Percentiles rank a stretch among this genome's conserved stretches.
These are phyloP conservation scores for Globisporangium spinosum DNA, from an alignment of 352 stramenopile genomes.

Conservation along the genomic window DNA sequence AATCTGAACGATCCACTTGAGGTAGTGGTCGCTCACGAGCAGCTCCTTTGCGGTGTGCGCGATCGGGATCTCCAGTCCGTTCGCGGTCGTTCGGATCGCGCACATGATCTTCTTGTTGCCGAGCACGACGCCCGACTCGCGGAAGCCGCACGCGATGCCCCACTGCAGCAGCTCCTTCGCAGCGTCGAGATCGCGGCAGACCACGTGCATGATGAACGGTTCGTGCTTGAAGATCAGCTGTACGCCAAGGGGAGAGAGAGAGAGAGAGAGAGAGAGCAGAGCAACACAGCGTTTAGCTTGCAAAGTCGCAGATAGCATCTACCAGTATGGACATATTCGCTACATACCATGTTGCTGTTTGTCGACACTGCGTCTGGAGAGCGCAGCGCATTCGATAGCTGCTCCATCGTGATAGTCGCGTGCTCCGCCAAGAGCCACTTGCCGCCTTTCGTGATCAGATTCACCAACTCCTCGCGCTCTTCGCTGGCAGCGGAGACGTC, in stretches of 20 bases:
- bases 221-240: conserved; percentile 89
- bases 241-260: background rate
- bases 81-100: conserved; percentile 86
- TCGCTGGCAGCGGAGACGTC: conserved; percentile 8
- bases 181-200: conserved; percentile 72
- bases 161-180: conserved; percentile 83
- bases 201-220: conserved; percentile 91
- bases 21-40: conserved; percentile 62
- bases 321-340: background rate
- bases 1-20: conserved; percentile 71
- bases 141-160: conserved; percentile 77
- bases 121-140: conserved; percentile 87
- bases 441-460: conserved; percentile 87
- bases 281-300: background rate
- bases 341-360: conserved; percentile 64
- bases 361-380: conserved; percentile 27
- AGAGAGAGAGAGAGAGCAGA: background rate
- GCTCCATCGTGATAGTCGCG: conserved; percentile 55
- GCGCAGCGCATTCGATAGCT: conserved; percentile 52
- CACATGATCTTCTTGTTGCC: conserved; percentile 89
- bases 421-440: conserved; percentile 88
- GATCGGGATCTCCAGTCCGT: conserved; percentile 86
- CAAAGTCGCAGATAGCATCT: no score
- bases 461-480: conserved; percentile 18
- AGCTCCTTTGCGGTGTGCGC: conserved; percentile 41